Base-by-base conservation (phyloP, 2,329 filamentous ascomycete species). In the Cercospora citrullina region DNA sequence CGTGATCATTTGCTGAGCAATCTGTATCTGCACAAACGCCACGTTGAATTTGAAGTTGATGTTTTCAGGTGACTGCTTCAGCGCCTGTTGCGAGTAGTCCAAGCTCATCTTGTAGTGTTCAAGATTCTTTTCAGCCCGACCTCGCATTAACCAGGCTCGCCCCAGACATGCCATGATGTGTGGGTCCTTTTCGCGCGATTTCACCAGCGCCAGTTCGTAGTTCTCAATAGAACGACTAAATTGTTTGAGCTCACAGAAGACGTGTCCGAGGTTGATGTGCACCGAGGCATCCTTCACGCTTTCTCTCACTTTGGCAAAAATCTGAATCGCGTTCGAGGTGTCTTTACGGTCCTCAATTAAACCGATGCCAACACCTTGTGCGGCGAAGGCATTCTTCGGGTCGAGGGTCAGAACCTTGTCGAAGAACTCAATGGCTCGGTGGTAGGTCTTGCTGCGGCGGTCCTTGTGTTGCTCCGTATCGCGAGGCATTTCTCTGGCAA, bases 361-460 rank as follows among this genome's bases (percentile, higher is more conserved):
- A 8, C 94, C 94, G 76, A 99, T 98, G 14, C 92, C 95, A 72
- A 99, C 89, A 69, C 96, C 95, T 78, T 99, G 95, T 1, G 95
- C 95, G 7, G 96, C 96, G 78, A 96, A 97, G 0, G 95, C 94
- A 74, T 98, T 99, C 81, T 91, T 93, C 0, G 93, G 89, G 76
- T 99, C 95, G n/a, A 99, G 84, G 71, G 96, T 93, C 23, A 99
- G 84, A 4, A 94, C 94, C 81, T 99, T 99, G 78, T 98, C 95
- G 75, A 97, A 99, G 81, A 99, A 99, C 78, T 99, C 96, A 10
- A 98, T 94, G 0, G 95, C 94, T 73, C 94, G 93, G 77, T 90
- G 89, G 77, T 98, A 99, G 69, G 89, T 90, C 73, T 91, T 91
- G 66, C 90, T 91, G 63, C 94, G 90, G 82, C 96, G 97, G 75